Conservation (phyloP, 345 rosid genomes). For the Gynandropsis gynandra region DNA sequence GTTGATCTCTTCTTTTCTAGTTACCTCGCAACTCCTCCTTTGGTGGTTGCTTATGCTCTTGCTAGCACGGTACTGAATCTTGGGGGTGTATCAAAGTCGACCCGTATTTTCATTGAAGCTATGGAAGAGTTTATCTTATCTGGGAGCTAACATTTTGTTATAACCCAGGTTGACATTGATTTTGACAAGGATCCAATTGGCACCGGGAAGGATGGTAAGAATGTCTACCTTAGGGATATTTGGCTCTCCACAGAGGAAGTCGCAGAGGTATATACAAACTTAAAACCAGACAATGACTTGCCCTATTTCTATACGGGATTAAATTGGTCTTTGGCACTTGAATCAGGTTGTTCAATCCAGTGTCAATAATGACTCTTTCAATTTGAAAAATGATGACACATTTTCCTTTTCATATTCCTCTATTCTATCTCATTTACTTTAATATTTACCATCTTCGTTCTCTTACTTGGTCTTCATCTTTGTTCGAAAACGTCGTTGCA, state of each 20-base stretch:
- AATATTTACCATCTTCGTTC: no score
- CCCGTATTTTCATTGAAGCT: background rate
- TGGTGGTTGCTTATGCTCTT: conserved; percentile 97
- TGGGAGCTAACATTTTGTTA: background rate
- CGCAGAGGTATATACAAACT: conserved; percentile 56
- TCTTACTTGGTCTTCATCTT: no score
- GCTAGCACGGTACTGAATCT: conserved; percentile 73
- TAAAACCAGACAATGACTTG: background rate
- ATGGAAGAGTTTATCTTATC: background rate
- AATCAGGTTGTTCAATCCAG: conserved; percentile 77
- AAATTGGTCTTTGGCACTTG: background rate
- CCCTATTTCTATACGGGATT: background rate
- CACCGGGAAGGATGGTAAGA: conserved; percentile 72
- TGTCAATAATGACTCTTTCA: no score
- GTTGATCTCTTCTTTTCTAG: background rate
- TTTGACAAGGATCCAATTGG: conserved; percentile 94
- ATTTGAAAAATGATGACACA: no score
- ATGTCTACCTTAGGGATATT: conserved; percentile 73
- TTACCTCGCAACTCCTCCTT: conserved; percentile 93
- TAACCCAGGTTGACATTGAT: conserved; percentile 81
- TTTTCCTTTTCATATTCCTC: no score
- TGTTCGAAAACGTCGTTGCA: no score
- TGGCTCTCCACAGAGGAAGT: conserved; percentile 93
- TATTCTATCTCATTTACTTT: no score
- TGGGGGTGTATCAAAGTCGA: no score